Evolutionary conservation across 306 rosid species (phyloP).

Genomic region (Rosa rugosa): DNA sequence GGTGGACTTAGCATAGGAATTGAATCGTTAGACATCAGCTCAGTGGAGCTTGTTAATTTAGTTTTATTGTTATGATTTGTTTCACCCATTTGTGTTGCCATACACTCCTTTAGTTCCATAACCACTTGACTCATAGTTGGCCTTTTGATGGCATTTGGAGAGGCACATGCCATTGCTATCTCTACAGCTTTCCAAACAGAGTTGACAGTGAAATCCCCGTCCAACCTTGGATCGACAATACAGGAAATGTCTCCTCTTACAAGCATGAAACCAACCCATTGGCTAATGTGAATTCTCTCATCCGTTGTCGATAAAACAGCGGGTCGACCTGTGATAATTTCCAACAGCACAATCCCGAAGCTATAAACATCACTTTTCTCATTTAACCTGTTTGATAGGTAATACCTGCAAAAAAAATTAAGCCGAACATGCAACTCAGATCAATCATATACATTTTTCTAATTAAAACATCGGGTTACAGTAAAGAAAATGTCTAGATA

Average conservation of each 20-base stretch:
- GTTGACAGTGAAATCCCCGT: constrained; percentile 21
- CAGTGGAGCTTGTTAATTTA: neutral
- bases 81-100: neutral
- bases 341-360: constrained; percentile 53
- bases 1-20: no score
- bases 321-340: constrained; percentile 45
- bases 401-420: constrained; percentile 26
- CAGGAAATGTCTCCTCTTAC: constrained; percentile 34
- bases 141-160: constrained; percentile 28
- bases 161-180: constrained; percentile 47
- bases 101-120: neutral
- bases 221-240: constrained; percentile 44
- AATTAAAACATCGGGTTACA: neutral
- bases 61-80: neutral
- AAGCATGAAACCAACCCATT: constrained; percentile 43
- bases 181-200: constrained; percentile 50
- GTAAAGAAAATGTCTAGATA: neutral
- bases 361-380: constrained; percentile 61
- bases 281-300: constrained; percentile 32
- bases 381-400: constrained; percentile 35
- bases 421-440: constrained; percentile 2
- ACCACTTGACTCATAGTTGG: constrained; percentile 52
- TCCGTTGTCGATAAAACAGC: constrained; percentile 22
- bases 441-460: neutral
- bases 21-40: no score